Evolutionary conservation across 2,329 filamentous ascomycete species (phyloP).

Genomic region (Mycocentrospora acerina): DNA sequence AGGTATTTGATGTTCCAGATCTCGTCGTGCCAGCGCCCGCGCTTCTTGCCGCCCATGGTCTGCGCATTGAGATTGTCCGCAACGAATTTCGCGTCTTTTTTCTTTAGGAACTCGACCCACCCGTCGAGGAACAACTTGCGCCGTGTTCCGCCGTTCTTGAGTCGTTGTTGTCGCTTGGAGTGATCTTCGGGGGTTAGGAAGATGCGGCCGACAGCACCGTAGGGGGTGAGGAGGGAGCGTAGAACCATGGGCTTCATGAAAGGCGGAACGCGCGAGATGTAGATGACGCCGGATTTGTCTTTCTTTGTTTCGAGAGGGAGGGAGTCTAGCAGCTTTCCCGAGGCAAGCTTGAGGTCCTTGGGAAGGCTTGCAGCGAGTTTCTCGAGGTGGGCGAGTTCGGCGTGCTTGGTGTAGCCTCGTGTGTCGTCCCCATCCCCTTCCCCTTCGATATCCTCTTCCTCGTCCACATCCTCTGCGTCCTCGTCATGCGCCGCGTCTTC

Average conservation of each 20-base stretch:
- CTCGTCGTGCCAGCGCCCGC: slow-evolving; percentile 80
- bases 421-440: slow-evolving; percentile 27
- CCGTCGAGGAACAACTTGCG: slow-evolving; percentile 80
- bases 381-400: slow-evolving; percentile 35
- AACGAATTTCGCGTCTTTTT: slow-evolving; percentile 74
- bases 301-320: slow-evolving; percentile 53
- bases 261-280: slow-evolving; percentile 79
- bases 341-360: slow-evolving; percentile 39
- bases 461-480: slow-evolving; percentile 17
- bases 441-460: slow-evolving; percentile 27
- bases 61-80: slow-evolving; percentile 75
- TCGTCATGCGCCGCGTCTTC: slow-evolving; percentile 31
- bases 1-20: slow-evolving; percentile 84
- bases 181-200: slow-evolving; percentile 79
- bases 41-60: slow-evolving; percentile 81
- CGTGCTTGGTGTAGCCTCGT: slow-evolving; percentile 29
- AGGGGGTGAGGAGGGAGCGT: slow-evolving; percentile 71
- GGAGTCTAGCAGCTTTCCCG: slow-evolving; percentile 18
- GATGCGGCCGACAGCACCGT: slow-evolving; percentile 74
- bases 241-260: slow-evolving; percentile 86
- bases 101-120: slow-evolving; percentile 80
- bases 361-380: slow-evolving; percentile 32
- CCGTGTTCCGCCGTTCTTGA: slow-evolving; percentile 77
- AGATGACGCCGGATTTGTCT: slow-evolving; percentile 78
- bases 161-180: slow-evolving; percentile 63